phyloP scores from a whole-genome alignment of 805 yeast genomes.

The Spathaspora girioi region DNA sequence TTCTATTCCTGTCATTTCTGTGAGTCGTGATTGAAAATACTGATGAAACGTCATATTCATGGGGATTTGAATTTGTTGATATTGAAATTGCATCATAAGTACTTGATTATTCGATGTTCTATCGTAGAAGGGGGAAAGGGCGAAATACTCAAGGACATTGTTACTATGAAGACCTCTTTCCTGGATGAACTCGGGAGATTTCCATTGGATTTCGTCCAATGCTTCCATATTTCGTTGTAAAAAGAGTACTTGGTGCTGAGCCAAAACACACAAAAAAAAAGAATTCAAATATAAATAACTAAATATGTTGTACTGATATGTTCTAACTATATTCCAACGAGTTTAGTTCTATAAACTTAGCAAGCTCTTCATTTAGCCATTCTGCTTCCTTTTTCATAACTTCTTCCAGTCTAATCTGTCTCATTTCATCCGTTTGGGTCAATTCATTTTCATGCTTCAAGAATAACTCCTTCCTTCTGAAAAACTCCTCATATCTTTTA shows the following conservation, averaged over 20 bases:
- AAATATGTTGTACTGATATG: too few species aligned
- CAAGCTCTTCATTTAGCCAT: slow-evolving; percentile 44
- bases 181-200: slow-evolving; percentile 96
- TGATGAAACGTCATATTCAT: slow-evolving; percentile 18
- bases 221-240: slow-evolving; percentile 17
- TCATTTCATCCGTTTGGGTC: slow-evolving; percentile 44
- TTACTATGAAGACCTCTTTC: slow-evolving; percentile 81
- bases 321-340: too few species aligned
- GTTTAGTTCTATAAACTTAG: slow-evolving; percentile 17
- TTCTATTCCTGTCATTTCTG: slow-evolving; percentile 82
- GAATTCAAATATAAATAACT: background rate
- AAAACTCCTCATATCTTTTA: slow-evolving; percentile 18
- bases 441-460: slow-evolving; percentile 13
- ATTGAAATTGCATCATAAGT: slow-evolving; percentile 91
- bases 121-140: slow-evolving; percentile 93
- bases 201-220: slow-evolving; percentile 93
- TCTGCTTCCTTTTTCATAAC: slow-evolving; percentile 73
- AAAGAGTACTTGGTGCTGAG: background rate
- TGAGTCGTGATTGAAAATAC: slow-evolving; percentile 52
- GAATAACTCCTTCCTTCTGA: slow-evolving; percentile 19
- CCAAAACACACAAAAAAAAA: background rate
- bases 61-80: slow-evolving; percentile 49
- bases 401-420: slow-evolving; percentile 55
- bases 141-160: slow-evolving; percentile 88
- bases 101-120: slow-evolving; percentile 92